phyloP scores from a whole-genome alignment of 2,329 filamentous ascomycete genomes.

The Fusarium algeriense region DNA sequence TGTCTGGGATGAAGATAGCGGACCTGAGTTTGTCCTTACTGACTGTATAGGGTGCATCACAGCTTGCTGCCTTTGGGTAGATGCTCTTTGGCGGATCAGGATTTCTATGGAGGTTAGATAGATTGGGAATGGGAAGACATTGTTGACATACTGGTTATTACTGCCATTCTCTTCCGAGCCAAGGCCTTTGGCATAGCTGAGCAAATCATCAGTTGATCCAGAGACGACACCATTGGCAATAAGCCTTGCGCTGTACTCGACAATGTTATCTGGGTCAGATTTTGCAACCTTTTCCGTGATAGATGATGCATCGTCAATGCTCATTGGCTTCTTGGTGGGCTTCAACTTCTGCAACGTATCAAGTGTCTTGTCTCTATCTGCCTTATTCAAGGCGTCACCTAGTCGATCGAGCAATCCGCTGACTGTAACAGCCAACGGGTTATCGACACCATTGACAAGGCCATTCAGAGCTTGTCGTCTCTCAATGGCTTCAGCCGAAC shows the following conservation, averaged over 20 bases:
- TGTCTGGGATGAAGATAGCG: slow-evolving; percentile 5
- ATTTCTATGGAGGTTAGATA: not conserved
- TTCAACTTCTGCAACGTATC: not conserved
- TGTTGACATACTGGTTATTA: not conserved
- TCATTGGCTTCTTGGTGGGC: not conserved
- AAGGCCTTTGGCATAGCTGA: slow-evolving; percentile 2
- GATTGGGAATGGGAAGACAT: accelerated
- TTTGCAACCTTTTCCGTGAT: not conserved
- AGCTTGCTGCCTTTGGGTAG: slow-evolving; percentile 8
- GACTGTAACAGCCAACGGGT: not conserved
- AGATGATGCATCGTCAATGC: not conserved
- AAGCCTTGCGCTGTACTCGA: slow-evolving; percentile 5
- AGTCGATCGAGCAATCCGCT: not conserved
- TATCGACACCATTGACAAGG: not conserved
- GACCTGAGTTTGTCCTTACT: slow-evolving; percentile 5
- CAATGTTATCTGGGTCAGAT: not conserved
- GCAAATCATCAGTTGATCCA: not conserved
- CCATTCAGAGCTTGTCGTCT: not conserved
- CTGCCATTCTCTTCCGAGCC: not conserved
- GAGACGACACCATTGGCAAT: slow-evolving; percentile 3
- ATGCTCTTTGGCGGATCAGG: not conserved
- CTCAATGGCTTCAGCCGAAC: not conserved
- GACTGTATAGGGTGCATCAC: not conserved
- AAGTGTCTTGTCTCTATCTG: not conserved
- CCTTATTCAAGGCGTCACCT: not conserved